Conservation (phyloP, 2,329 filamentous ascomycete species). For the Pseudocercospora cruenta region DNA sequence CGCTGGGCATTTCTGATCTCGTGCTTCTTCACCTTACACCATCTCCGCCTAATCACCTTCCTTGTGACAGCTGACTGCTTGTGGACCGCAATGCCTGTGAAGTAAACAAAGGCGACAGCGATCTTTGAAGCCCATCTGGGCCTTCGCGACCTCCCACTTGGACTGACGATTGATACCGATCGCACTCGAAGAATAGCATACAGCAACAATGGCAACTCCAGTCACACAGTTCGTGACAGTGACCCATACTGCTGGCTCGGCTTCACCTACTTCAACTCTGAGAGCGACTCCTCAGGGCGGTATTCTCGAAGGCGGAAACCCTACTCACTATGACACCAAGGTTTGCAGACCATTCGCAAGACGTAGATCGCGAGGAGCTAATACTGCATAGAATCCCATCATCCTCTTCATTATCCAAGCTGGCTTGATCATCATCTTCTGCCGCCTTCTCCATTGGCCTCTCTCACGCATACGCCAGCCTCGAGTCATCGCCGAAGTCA, state of each 20-base stretch:
- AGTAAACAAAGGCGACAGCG: not conserved
- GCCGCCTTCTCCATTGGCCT: constrained; percentile 74
- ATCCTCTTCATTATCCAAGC: constrained; percentile 76
- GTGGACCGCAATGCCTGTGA: not conserved
- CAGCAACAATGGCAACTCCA: constrained; percentile 21
- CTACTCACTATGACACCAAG: constrained; percentile 68
- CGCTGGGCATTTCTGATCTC: constrained; percentile 4
- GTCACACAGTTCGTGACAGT: constrained; percentile 27
- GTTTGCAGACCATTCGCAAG: constrained; percentile 3
- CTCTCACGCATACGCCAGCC: constrained; percentile 77
- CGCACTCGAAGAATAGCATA: not conserved
- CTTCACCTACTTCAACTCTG: constrained; percentile 28
- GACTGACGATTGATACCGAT: not conserved
- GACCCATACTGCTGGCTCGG: constrained; percentile 24
- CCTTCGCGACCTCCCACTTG: not conserved
- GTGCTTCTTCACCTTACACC: constrained; percentile 3
- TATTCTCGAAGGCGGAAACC: constrained; percentile 72
- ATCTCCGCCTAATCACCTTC: not conserved
- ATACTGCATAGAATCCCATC: constrained; percentile 61
- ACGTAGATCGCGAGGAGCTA: not conserved
- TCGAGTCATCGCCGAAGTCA: constrained; percentile 81
- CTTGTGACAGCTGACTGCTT: not conserved
- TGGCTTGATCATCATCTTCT: constrained; percentile 74
- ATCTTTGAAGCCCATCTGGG: not conserved
- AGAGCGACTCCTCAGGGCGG: constrained; percentile 64